Base-by-base conservation (phyloP, 2,329 filamentous ascomycete genomes). In the Cordyceps javanica region DNA sequence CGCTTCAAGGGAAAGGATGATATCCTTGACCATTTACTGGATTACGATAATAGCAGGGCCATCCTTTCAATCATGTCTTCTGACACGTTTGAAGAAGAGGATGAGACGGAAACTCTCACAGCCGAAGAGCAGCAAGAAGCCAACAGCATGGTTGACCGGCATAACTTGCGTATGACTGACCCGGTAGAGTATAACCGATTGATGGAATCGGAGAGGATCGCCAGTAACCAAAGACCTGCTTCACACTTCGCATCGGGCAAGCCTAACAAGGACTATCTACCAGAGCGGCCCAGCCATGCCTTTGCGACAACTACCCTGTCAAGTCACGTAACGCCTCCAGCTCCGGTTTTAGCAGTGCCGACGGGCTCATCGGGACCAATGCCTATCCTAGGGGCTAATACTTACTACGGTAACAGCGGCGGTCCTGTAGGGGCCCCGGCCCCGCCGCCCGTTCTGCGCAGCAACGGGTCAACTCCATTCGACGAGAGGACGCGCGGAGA, bases 1-100 rank as follows among this genome's bases (percentile, higher is more conserved):
- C 77, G 85, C 50, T 82, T 82, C 59, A 60, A 73, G 1, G 86
- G 86, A 5, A 86, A 85, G 42, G 91, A 95, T 65, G 61, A 41
- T 1, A 77, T 90, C 19, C 72, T 91, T 7, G 77, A 81, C 59
- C 70, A 69, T 9, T 66, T 85, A 3, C 69, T 81, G 6, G 51
- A 66, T 5, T 72, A 73, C 57, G 69, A 66, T 1, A 60, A 72
- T 7, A 64, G 69, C 11, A 59, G 66, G 11, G 70, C 72, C 9
- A 80, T 89, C 49, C 72, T 77, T 13, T 73, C 73, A 2, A 85
- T 93, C 57, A 77, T 82, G 3, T 80, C 86, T 39, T 88, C 86
- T 0, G 87, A 93, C 62, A 87, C 86, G 0, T 90, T 91, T 62
- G 85, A 89, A 62, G 78, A 83, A 62, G 86, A 91, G 61, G 86